Evolutionary conservation across 495 filamentous ascomycete species (phyloP), one percentile per base, ranked within the genome.

Genomic region (Xylaria intraflava): DNA sequence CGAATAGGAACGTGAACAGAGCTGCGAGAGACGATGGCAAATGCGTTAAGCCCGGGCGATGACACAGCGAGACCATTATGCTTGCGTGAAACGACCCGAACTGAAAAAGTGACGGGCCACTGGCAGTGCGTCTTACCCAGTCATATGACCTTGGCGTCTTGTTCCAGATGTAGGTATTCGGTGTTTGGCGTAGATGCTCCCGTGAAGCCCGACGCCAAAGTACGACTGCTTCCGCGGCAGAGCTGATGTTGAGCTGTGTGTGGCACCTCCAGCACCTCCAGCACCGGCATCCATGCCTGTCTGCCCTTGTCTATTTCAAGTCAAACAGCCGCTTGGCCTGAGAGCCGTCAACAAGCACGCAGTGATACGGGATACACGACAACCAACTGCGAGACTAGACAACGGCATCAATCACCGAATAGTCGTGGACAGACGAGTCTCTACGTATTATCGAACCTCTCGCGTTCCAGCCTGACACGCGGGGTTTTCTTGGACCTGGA

Each of bases 11-110:
- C 53, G n/a, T n/a, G n/a, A n/a, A n/a, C n/a, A n/a, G n/a, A n/a
- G n/a, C n/a, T n/a, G n/a, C 56, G 51, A 49, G 33, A 53, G 53
- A 64, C 58, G 56, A 64, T 55, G 58, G 54, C 60, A 57, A n/a
- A 65, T 57, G 40, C 27, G 41, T 46, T 61, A 17, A 26, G 26
- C 20, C 35, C 9, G 24, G 33, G 41, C 17, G 16, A 36, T 46
- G 30, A 26, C 36, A 38, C 35, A 38, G 35, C 35, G 8, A 38
- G 8, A 38, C 35, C 17, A n/a, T 4, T 2, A 38, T 38, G 35
- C 35, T 9, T 38, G 43, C 51, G 39, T 33, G 40, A 8, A 53
- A 36, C 51, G 31, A 26, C 51, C 14, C 38, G 3, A 14, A 11
- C 29, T 26, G 42, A 46, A n/a, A n/a, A 31, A 46, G 38, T 23